Evolutionary conservation across 73 alveolate genomes (phyloP).

Genomic region (Paramecium primaurelia): DNA sequence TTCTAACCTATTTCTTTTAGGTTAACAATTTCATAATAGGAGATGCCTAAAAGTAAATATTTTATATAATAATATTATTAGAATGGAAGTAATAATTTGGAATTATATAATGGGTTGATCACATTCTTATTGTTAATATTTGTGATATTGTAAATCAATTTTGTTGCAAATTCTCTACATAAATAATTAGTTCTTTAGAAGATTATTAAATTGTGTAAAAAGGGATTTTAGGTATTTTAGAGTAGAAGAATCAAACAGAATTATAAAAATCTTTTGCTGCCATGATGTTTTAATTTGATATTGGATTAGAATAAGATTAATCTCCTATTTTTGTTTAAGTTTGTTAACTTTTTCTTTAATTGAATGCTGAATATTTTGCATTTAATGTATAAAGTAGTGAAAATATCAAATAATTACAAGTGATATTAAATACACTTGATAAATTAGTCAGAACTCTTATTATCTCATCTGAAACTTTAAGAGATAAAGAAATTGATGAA

Average conservation of each 20-base stretch:
- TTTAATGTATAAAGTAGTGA: background rate
- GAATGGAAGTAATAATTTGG: slow-evolving; percentile 32
- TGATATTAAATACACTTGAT: background rate
- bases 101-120: slow-evolving; percentile 8
- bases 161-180: background rate
- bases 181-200: background rate
- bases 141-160: background rate
- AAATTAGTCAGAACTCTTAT: background rate
- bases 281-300: background rate
- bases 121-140: background rate
- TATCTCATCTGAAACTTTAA: background rate
- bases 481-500: slow-evolving; percentile 1
- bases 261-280: background rate
- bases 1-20: background rate
- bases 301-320: background rate
- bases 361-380: slow-evolving; percentile 22
- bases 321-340: background rate
- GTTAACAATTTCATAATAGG: background rate
- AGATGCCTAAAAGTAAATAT: slow-evolving; percentile 8
- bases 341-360: background rate
- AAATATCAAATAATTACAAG: background rate
- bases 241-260: background rate
- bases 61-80: background rate
- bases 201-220: slow-evolving; percentile 16
- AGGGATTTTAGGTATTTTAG: background rate